These are phyloP conservation scores for Ajuga chamaepitys DNA, from an alignment of 257 asterid species.

Conservation along the genomic window DNA sequence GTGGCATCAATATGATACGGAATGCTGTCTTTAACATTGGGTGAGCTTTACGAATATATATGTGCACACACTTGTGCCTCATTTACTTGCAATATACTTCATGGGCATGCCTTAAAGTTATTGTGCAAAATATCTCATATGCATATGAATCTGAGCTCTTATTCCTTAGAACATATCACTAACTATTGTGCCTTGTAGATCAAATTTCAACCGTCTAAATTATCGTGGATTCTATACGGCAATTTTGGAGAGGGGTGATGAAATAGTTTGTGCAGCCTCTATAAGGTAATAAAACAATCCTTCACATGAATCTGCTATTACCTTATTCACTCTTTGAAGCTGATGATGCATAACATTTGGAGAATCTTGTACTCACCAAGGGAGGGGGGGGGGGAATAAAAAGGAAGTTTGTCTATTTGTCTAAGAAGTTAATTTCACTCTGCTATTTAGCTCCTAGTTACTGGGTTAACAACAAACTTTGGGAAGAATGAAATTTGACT, in stretches of 20 bases:
- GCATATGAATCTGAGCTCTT: neutral
- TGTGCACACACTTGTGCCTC: neutral
- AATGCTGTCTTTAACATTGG: constrained; percentile 77
- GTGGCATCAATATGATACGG: constrained; percentile 70
- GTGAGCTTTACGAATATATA: constrained; percentile 42
- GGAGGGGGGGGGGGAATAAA: too few species aligned
- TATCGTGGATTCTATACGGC: constrained; percentile 69
- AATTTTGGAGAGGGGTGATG: constrained; percentile 91
- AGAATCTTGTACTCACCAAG: neutral
- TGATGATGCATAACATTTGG: neutral
- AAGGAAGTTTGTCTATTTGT: neutral
- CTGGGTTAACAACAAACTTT: neutral
- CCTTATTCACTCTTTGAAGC: too few species aligned
- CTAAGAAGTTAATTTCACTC: neutral
- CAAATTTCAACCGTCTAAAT: constrained; percentile 77
- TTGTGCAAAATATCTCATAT: neutral
- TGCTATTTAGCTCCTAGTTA: neutral
- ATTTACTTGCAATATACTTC: too few species aligned
- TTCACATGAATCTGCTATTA: neutral
- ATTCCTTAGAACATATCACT: constrained; percentile 5
- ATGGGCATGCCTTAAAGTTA: neutral
- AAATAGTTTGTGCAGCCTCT: constrained; percentile 73
- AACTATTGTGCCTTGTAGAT: constrained; percentile 31
- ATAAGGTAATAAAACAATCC: constrained; percentile 47
- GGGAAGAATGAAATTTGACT: neutral